Evolutionary conservation across 192 early-diverging fungal genomes (phyloP), one percentile per base, ranked within the genome.

Genomic region (Cetraspora pellucida): DNA sequence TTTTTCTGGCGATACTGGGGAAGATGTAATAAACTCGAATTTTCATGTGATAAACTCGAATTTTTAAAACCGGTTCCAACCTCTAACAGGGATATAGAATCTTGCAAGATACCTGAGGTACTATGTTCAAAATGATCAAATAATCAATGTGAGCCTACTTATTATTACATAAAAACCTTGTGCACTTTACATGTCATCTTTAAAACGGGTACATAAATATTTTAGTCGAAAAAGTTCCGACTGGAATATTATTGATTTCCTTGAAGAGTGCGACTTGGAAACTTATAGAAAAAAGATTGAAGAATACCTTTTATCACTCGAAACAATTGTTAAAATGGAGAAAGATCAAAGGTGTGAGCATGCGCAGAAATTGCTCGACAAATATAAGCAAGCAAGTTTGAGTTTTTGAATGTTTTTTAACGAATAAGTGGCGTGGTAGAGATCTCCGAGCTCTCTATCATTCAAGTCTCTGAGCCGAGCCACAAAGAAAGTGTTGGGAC

Each of bases 211-310:
- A 69, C 45, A 69, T 49, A 28, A 69, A 49, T 69, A 69, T 47
- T 69, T 69, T 50, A 27, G 10, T 27, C 46, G 66, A 69, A 69
- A 69, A 69, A 27, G 10, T 14, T 69, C 45, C 2, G 66, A 69
- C 7, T 69, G n/a, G 45, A 50, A 68, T 49, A 68, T 68, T 68
- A 44, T 44, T 68, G 66, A 25, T 49, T 64, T 69, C 66, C 66
- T 69, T 27, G 21, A 69, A 49, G 46, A 69, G 19, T 69, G 66
- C 45, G 14, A n/a, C 25, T 27, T 49, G 30, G 45, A 49, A 69
- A 9, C 66, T 45, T 69, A 45, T 46, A 16, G 17, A 45, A 45
- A 69, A 68, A 69, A 69, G 27, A 69, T 25, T 14, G 45, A 69
- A 47, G 23, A 50, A 45, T 69, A 69, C 43, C 21, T 49, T 49